Evolutionary conservation across 257 asterid genomes (phyloP).

Genomic region (Rauvolfia tetraphylla): DNA sequence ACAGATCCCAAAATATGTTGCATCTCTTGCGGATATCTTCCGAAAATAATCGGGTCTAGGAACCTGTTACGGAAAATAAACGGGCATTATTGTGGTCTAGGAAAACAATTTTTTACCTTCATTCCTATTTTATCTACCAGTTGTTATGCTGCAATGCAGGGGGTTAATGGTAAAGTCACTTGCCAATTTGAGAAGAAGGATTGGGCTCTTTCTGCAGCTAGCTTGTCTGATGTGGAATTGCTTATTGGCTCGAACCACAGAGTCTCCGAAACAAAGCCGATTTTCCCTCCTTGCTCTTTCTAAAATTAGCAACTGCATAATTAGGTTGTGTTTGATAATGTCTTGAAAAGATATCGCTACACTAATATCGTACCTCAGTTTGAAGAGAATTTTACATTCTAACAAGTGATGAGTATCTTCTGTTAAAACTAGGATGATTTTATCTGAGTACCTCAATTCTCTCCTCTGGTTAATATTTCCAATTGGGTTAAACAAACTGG

Average conservation of each 20-base stretch:
- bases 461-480: neutral
- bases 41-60: constrained; percentile 44
- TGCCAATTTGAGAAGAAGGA: constrained; percentile 49
- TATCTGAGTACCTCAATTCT: neutral
- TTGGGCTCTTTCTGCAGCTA: constrained; percentile 57
- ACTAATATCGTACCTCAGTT: neutral
- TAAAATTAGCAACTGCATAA: constrained; percentile 4
- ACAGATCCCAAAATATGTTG: constrained; percentile 28
- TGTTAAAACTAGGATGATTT: neutral
- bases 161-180: neutral
- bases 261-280: constrained; percentile 42
- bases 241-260: constrained; percentile 48
- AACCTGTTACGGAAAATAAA: constrained; percentile 29
- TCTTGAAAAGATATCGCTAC: neutral
- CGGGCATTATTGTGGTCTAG: neutral
- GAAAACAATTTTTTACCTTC: neutral
- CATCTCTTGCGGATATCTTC: constrained; percentile 51
- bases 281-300: constrained; percentile 42
- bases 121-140: neutral
- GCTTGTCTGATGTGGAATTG: constrained; percentile 44
- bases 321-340: neutral
- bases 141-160: neutral
- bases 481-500: neutral
- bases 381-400: neutral
- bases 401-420: neutral